Evolutionary conservation across 148 eudicot species (phyloP).

Genomic region (Arbutus unedo): DNA sequence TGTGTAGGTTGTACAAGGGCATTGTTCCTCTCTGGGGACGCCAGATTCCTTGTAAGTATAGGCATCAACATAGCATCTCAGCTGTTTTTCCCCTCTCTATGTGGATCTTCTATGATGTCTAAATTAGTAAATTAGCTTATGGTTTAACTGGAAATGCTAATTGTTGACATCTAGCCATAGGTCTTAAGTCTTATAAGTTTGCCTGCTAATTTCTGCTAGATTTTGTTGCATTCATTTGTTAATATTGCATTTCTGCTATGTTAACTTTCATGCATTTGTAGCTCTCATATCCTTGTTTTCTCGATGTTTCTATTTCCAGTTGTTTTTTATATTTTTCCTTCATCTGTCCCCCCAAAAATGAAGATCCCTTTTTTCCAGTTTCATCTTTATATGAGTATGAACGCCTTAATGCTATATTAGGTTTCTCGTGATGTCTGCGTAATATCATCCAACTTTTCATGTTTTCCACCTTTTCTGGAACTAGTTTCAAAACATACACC

Average conservation of each 20-base stretch:
- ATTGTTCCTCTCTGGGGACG: constrained; percentile 29
- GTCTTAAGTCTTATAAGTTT: neutral
- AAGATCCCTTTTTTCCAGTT: neutral
- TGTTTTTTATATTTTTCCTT: neutral
- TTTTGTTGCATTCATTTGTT: neutral
- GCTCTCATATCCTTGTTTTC: neutral
- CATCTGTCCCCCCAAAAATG: too few relatives aligned
- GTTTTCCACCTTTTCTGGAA: too few relatives aligned
- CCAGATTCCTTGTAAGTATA: constrained; percentile 47
- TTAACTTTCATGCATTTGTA: neutral
- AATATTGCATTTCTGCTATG: neutral
- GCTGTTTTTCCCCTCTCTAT: neutral
- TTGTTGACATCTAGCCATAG: neutral
- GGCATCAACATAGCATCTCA: neutral
- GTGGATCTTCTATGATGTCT: neutral
- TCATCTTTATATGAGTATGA: neutral
- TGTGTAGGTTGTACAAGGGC: constrained; percentile 35
- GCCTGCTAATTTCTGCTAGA: neutral
- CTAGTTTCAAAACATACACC: too few relatives aligned
- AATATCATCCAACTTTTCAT: too few relatives aligned
- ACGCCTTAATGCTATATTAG: neutral
- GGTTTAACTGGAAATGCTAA: neutral
- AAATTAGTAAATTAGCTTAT: neutral
- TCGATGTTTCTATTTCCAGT: neutral
- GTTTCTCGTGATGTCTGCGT: too few relatives aligned